These are phyloP conservation scores for Acanthamoeba triangularis DNA, from an alignment of 208 protist genomes.

Conservation along the genomic window DNA sequence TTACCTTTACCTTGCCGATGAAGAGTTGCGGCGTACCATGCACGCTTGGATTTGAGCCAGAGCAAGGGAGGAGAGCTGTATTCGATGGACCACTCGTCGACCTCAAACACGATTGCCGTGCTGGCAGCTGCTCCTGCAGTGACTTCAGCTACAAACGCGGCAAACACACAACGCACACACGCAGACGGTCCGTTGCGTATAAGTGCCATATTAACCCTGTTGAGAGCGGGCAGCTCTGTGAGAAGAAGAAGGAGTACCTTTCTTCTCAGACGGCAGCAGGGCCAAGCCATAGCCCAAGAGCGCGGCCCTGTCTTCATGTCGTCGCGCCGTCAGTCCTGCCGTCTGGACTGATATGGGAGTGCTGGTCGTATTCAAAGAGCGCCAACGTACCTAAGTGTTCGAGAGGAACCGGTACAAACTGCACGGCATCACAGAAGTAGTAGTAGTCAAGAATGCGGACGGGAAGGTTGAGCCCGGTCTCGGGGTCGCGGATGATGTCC, in stretches of 20 bases:
- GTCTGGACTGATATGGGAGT: background rate
- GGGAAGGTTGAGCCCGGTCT: background rate
- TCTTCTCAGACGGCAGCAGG: background rate
- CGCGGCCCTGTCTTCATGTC: background rate
- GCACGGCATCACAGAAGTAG: slow-evolving; percentile 1
- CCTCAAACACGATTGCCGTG: slow-evolving; percentile 12
- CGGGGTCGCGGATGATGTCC: background rate
- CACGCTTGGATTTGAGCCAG: slow-evolving; percentile 17
- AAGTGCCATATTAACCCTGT: too few species aligned
- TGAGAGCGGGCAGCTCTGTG: background rate
- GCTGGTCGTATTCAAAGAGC: background rate
- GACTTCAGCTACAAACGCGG: background rate
- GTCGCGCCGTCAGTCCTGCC: background rate
- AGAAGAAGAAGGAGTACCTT: background rate
- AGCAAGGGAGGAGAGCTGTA: slow-evolving; percentile 47
- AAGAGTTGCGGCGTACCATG: background rate
- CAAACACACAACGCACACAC: too few species aligned
- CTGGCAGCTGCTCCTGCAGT: background rate
- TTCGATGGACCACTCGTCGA: slow-evolving; percentile 58
- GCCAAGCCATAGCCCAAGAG: slow-evolving; percentile 17
- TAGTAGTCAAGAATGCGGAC: slow-evolving; percentile 31
- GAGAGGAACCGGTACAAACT: background rate
- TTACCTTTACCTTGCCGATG: too few species aligned
- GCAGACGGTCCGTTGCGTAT: too few species aligned
- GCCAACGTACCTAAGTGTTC: background rate